These are phyloP conservation scores for Trypanosoma caninum DNA, from an alignment of 208 protist genomes.

Conservation along the genomic window DNA sequence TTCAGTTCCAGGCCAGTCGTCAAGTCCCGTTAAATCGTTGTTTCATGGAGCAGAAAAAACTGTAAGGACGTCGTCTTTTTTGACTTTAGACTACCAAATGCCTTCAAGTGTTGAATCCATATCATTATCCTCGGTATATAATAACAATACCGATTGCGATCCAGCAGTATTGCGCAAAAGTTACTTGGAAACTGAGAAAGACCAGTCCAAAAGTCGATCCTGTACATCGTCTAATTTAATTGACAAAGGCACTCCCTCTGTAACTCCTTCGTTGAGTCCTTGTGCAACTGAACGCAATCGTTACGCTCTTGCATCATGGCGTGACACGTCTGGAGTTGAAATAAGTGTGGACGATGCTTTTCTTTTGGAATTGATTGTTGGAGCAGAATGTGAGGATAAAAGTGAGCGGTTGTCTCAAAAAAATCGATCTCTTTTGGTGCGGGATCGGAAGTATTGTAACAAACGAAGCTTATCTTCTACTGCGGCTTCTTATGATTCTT, in stretches of 20 bases:
- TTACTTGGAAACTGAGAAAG: too few relatives aligned
- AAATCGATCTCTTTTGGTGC: too few relatives aligned
- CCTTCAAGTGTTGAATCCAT: background rate
- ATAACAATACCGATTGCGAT: too few relatives aligned
- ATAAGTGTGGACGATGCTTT: constrained; percentile 11
- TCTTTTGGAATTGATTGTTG: background rate
- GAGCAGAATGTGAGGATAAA: background rate
- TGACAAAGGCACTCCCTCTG: background rate
- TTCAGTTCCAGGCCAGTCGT: too few relatives aligned
- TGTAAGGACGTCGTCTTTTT: background rate
- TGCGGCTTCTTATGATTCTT: too few relatives aligned
- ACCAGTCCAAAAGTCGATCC: too few relatives aligned
- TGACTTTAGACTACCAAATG: background rate
- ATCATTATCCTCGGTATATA: background rate
- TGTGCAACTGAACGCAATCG: background rate
- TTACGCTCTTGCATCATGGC: background rate
- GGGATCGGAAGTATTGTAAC: too few relatives aligned
- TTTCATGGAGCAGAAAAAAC: background rate
- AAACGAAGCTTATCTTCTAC: too few relatives aligned
- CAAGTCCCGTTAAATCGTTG: too few relatives aligned
- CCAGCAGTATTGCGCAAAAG: too few relatives aligned
- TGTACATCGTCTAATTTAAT: too few relatives aligned
- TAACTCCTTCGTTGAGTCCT: background rate
- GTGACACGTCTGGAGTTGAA: constrained; percentile 8
- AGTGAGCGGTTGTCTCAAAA: too few relatives aligned